phyloP scores from a whole-genome alignment of 2,329 filamentous ascomycete species.

The Aspergillus versicolor region DNA sequence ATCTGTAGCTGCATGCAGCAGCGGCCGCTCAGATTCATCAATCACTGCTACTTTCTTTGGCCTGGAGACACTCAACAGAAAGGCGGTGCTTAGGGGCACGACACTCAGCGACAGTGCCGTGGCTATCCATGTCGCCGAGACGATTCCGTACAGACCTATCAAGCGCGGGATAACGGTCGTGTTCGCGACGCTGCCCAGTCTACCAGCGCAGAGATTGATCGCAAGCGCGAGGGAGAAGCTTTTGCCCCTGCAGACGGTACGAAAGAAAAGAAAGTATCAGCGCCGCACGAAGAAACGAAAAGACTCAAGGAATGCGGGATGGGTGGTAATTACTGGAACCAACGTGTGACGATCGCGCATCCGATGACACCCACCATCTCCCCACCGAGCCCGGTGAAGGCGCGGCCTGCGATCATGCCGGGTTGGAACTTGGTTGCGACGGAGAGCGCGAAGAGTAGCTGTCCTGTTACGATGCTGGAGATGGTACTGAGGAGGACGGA shows the following conservation, averaged over 20 bases:
- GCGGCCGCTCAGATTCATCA: too few species aligned
- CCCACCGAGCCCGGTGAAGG: conserved; percentile 5
- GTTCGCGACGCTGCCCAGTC: conserved; percentile 10
- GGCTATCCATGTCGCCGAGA: conserved; percentile 4
- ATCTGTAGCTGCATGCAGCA: too few species aligned
- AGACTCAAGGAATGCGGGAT: neutral
- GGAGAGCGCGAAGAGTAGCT: conserved; percentile 1
- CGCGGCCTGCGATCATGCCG: conserved; percentile 6
- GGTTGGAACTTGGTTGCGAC: neutral
- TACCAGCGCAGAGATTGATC: neutral
- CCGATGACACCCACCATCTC: conserved; percentile 8
- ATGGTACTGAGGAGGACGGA: neutral
- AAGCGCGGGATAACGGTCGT: conserved; percentile 1
- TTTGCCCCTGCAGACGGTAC: neutral
- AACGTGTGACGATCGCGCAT: conserved; percentile 8
- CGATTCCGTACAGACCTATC: neutral
- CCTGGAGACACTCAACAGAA: neutral
- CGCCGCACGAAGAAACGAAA: neutral
- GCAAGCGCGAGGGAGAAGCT: conserved; percentile 1
- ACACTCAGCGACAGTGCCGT: neutral
- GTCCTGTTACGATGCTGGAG: neutral
- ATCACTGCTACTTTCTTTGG: too few species aligned
- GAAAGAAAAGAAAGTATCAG: neutral
- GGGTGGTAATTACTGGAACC: conserved; percentile 3
- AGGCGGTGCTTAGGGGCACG: neutral